These are phyloP conservation scores for Starmerella sirachaensis DNA, from an alignment of 805 yeast genomes.

Conservation along the genomic window DNA sequence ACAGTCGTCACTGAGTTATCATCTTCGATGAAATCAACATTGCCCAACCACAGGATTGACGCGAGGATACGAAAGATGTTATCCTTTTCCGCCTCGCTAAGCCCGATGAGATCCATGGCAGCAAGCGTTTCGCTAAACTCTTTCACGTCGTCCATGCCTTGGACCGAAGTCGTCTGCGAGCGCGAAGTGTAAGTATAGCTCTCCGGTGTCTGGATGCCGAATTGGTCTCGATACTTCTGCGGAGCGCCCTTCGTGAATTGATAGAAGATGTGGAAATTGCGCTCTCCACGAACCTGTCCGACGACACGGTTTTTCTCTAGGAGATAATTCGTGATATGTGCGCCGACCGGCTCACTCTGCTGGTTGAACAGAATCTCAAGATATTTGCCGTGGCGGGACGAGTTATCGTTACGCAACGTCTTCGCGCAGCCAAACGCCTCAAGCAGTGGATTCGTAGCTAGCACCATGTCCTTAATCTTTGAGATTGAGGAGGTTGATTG, in stretches of 20 bases:
- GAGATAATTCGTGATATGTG: slow-evolving; percentile 88
- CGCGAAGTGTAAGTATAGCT: slow-evolving; percentile 80
- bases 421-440: slow-evolving; percentile 93
- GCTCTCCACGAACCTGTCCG: slow-evolving; percentile 81
- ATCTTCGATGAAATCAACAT: slow-evolving; percentile 63
- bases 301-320: slow-evolving; percentile 94
- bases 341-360: slow-evolving; percentile 80
- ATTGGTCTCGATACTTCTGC: slow-evolving; percentile 66
- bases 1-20: slow-evolving; percentile 76
- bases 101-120: slow-evolving; percentile 84
- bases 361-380: slow-evolving; percentile 78
- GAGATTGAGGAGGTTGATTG: slow-evolving; percentile 54
- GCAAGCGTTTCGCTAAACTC: slow-evolving; percentile 71
- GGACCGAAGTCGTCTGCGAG: slow-evolving; percentile 75
- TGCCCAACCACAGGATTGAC: slow-evolving; percentile 88
- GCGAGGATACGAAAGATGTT: slow-evolving; percentile 76
- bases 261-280: slow-evolving; percentile 94
- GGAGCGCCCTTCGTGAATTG: slow-evolving; percentile 90
- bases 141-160: slow-evolving; percentile 67
- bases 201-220: slow-evolving; percentile 90
- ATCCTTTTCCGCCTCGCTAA: slow-evolving; percentile 74
- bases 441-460: slow-evolving; percentile 87
- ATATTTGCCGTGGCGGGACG: slow-evolving; percentile 88
- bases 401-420: slow-evolving; percentile 76
- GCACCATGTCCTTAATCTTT: slow-evolving; percentile 89